Base-by-base conservation (phyloP, 805 yeast genomes). In the Naumovozyma castellii region DNA sequence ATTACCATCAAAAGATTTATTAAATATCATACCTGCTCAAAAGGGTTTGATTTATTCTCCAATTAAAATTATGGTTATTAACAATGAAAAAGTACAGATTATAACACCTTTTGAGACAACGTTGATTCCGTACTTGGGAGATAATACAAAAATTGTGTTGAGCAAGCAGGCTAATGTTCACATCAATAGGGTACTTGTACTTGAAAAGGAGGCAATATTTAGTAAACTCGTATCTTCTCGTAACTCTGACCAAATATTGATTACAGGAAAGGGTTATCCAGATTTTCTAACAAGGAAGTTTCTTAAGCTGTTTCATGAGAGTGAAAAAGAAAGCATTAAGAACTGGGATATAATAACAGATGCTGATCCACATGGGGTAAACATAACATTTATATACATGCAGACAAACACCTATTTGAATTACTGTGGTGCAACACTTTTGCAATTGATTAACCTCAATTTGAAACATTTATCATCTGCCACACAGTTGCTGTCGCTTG, bases 211-310 rank as follows among this genome's bases (percentile, higher is more conserved):
- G 42, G 71, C 80, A 0, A 63, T 72, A 2, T 69, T 71, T 46
- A 59, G 61, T 20, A 61, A 62, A 9, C 28, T 70, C 16, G 40
- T 57, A 12, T 8, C 32, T 4, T 43, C 38, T 3, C 32, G 25
- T 10, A 42, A 46, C 13, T 43, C 47, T 25, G 40, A 46, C 6
- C 40, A 62, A 13, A 44, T 74, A 1, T 15, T 75, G 1, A 55
- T 81, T 6, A 79, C 86, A 0, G 86, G 83, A 0, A 80, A 78
- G 50, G 90, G 90, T 0, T 79, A 68, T 46, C 85, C 88, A 0
- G 88, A 82, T 55, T 52, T 62, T 15, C 50, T 75, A 13, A 78
- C 86, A 0, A 65, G 67, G 39, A 41, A 45, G 10, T 76, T 79
- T 46, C 49, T 75, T 0, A 41, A 54, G 3, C 44, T 40, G 35